Conservation (phyloP, 1,284 basidiomycete genomes). For the Trametes hirsuta region DNA sequence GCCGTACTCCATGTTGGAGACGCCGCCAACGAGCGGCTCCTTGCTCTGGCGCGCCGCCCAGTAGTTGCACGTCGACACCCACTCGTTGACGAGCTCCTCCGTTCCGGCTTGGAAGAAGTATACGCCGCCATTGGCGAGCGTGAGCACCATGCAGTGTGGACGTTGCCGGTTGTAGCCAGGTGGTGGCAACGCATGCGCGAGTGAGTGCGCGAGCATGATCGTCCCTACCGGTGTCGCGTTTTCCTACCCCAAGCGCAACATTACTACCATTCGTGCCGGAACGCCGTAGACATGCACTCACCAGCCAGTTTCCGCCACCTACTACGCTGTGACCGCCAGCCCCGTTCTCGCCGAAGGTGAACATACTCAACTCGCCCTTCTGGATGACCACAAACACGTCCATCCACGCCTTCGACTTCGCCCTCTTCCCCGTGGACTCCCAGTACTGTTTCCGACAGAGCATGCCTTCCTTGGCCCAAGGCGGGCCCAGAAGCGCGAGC, state of each 20-base stretch:
- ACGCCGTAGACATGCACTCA: conserved; percentile 45
- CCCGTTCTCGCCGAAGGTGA: conserved; percentile 80
- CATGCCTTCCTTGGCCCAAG: conserved; percentile 99
- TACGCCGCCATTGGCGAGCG: conserved; percentile 84
- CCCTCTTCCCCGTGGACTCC: conserved; percentile 82
- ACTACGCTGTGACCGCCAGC: conserved; percentile 64
- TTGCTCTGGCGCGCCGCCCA: conserved; percentile 95
- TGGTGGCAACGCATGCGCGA: conserved; percentile 86
- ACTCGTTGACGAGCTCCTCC: conserved; percentile 95
- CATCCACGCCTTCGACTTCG: conserved; percentile 87
- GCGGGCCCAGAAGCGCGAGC: conserved; percentile 90
- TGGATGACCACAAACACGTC: conserved; percentile 96
- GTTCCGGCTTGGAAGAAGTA: conserved; percentile 99
- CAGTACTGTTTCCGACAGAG: conserved; percentile 94
- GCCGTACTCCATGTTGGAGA: conserved; percentile 99
- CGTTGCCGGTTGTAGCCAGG: conserved; percentile 91
- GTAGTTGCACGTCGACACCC: conserved; percentile 99
- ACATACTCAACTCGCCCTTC: conserved; percentile 94
- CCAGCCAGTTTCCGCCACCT: conserved; percentile 97
- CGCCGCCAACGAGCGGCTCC: conserved; percentile 91
- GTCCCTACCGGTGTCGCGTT: conserved; percentile 86
- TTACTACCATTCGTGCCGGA: background rate
- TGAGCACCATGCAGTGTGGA: conserved; percentile 95
- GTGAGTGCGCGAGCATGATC: conserved; percentile 83
- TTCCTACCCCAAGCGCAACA: conserved; percentile 47